Evolutionary conservation across 331 rosid genomes (phyloP), one percentile per base, ranked within the genome.

Genomic region (Arachis monticola): DNA sequence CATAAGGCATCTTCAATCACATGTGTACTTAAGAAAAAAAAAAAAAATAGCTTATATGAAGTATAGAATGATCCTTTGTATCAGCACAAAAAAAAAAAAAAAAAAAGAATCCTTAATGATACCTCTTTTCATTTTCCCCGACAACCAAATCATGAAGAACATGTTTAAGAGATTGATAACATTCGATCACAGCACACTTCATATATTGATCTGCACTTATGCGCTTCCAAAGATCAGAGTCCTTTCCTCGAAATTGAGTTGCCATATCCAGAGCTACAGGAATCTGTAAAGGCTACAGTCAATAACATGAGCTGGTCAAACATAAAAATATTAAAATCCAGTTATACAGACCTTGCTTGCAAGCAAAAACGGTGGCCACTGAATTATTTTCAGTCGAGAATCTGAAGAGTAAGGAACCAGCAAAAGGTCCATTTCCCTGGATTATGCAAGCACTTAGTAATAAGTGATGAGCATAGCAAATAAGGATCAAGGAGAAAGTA

Each of bases 311-410:
- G 55, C 77, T 45, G 44, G 67, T 12, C 50, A 73, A 69, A 73
- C 58, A 74, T 30, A 76, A 40, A 10, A 64, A 32, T 60, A 66
- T 66, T 47, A 55, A 74, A 66, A 75, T 63, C 64, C 79, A 69
- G 83, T 84, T 80, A 50, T 65, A 40, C 73, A 57, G 70, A 91
- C 99, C 96, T 95, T 95, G 97, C 96, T 81, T 50, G 99, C 96
- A 81, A 94, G 99, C 83, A 95, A 82, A 84, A 95, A 95, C 41
- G 97, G 99, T 8, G 99, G 97, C 97, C 99, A 94, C 87, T 94
- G 99, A 82, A 94, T 92, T 76, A 94, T 88, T 86, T 92, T 94
- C 74, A 94, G 85, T 59, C 88, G 79, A 48, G 86, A 92, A 86
- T 88, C 99, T 71, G 86, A 86, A 27, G 99, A 83, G 87, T 94